phyloP scores from a whole-genome alignment of 108 stramenopile species.

The Nitzschia palea region DNA sequence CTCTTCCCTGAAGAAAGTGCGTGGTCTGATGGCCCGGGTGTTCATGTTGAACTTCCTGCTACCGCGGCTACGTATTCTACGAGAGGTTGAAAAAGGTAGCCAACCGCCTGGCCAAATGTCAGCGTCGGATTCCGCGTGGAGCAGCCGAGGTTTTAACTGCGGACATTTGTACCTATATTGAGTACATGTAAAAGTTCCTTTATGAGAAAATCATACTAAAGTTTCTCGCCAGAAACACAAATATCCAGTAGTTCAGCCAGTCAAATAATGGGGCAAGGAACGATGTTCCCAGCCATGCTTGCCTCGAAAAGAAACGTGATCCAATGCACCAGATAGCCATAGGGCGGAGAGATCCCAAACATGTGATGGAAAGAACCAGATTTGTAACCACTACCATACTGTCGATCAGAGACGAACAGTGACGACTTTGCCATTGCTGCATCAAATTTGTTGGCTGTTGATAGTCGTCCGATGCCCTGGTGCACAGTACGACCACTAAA shows the following conservation, averaged over 20 bases:
- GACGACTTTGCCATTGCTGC: no score
- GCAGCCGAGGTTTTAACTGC: neutral
- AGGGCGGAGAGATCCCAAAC: neutral
- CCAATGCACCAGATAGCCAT: neutral
- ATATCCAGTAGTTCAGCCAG: neutral
- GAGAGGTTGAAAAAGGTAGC: constrained; percentile 1
- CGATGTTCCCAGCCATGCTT: neutral
- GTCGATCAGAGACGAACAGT: no score
- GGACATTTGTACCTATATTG: neutral
- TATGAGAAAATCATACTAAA: no score
- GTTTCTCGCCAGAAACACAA: no score
- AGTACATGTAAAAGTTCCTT: no score
- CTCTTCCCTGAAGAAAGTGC: neutral
- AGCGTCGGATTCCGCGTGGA: neutral
- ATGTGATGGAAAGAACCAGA: neutral
- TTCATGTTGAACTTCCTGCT: constrained; percentile 12
- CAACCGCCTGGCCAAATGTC: neutral
- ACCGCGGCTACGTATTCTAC: constrained; percentile 14
- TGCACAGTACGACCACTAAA: no score
- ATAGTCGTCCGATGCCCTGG: no score
- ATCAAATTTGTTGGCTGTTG: no score
- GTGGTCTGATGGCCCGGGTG: neutral
- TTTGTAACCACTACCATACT: neutral
- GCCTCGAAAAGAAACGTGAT: neutral
- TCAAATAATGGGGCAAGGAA: neutral